Percentiles rank a stretch among this genome's conserved stretches.
These are phyloP conservation scores for Gossypium herbaceum DNA, from an alignment of 345 rosid genomes.

Conservation along the genomic window DNA sequence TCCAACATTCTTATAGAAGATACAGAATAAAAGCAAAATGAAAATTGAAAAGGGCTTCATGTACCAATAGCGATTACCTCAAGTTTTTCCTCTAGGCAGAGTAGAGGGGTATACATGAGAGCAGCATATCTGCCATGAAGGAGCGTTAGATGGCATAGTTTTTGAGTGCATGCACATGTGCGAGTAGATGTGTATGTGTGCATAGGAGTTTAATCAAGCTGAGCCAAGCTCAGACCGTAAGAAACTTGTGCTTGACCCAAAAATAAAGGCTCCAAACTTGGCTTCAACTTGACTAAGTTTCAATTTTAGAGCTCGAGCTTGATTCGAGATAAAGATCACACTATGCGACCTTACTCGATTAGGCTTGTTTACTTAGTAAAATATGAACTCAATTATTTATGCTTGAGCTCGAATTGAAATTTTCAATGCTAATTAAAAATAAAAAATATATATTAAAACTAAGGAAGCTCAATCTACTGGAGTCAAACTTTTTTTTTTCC, in stretches of 20 bases:
- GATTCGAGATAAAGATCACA: neutral
- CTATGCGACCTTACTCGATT: neutral
- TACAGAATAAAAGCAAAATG: neutral
- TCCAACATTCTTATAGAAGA: slow-evolving; percentile 14
- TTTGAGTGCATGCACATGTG: neutral
- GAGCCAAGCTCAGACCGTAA: neutral
- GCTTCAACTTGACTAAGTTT: neutral
- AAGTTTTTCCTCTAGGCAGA: slow-evolving; percentile 35
- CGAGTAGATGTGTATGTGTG: neutral
- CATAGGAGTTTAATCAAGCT: neutral
- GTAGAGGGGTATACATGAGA: slow-evolving; percentile 29
- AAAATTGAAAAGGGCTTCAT: neutral
- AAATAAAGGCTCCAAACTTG: neutral
- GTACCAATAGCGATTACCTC: slow-evolving; percentile 21
- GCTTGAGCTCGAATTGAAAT: neutral
- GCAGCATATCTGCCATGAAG: slow-evolving; percentile 30
- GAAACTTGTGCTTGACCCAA: neutral
- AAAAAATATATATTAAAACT: neutral
- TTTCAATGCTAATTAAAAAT: neutral
- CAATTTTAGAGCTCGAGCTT: neutral
- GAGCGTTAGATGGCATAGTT: neutral
- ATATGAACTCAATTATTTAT: neutral
- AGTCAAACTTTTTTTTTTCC: neutral
- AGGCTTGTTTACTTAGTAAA: neutral
- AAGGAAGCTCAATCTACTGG: neutral